phyloP scores from a whole-genome alignment of 208 protist genomes.

The Leishmania arabica region DNA sequence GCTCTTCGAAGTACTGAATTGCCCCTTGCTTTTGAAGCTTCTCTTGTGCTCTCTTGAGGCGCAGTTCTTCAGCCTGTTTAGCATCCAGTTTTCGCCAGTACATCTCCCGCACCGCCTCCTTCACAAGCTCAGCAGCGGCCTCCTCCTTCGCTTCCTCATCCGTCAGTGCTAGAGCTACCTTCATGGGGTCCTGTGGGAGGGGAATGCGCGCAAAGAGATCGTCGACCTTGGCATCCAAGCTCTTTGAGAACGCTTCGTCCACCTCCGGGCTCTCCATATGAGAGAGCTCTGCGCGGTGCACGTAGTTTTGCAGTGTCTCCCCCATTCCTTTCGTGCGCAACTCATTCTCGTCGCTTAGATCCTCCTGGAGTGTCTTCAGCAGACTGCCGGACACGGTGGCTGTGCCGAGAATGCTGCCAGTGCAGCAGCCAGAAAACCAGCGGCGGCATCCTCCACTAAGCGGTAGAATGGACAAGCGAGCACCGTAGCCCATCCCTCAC shows the following conservation, averaged over 20 bases:
- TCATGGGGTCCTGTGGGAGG: conserved; percentile 81
- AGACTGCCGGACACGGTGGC: conserved; percentile 41
- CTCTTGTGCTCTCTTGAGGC: conserved; percentile 64
- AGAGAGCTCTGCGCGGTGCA: conserved; percentile 58
- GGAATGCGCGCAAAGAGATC: conserved; percentile 78
- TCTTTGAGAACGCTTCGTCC: conserved; percentile 56
- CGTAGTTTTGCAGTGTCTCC: conserved; percentile 55
- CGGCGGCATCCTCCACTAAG: neutral
- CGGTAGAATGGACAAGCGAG: neutral
- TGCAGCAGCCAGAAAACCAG: conserved; percentile 19
- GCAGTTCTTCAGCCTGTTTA: conserved; percentile 68
- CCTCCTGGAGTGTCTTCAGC: conserved; percentile 57
- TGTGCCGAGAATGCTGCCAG: conserved; percentile 52
- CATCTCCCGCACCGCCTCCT: conserved; percentile 77
- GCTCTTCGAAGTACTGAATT: conserved; percentile 28
- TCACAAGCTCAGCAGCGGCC: conserved; percentile 64
- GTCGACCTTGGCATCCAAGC: conserved; percentile 51
- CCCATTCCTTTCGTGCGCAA: conserved; percentile 44
- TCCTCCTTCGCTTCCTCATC: conserved; percentile 75
- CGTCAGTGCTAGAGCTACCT: conserved; percentile 64
- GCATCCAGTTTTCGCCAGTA: conserved; percentile 64
- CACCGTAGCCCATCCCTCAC: neutral
- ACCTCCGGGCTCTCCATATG: conserved; percentile 89
- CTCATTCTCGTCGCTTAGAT: conserved; percentile 61
- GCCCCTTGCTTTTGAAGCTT: conserved; percentile 32